These are phyloP conservation scores for Farysia itapuensis DNA, from an alignment of 1,284 basidiomycete genomes.

Conservation along the genomic window DNA sequence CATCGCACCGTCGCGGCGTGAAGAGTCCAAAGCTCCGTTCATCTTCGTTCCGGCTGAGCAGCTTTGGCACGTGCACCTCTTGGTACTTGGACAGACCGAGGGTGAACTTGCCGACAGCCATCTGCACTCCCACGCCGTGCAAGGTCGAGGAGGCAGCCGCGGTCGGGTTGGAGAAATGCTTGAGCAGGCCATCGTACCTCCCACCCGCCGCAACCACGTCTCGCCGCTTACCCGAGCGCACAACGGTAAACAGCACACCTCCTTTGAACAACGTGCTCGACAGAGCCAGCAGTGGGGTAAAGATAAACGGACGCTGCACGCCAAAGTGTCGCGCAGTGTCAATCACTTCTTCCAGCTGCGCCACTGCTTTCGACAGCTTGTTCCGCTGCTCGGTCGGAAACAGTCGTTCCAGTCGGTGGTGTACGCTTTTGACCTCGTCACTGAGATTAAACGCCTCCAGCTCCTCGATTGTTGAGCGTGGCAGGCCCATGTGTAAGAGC, in stretches of 20 bases:
- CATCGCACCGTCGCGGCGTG: constrained; percentile 78
- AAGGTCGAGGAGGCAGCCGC: constrained; percentile 42
- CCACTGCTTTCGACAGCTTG: constrained; percentile 59
- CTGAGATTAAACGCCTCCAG: constrained; percentile 46
- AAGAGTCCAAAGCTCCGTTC: constrained; percentile 82
- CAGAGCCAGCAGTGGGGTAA: constrained; percentile 71
- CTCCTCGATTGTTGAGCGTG: constrained; percentile 54
- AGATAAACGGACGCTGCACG: constrained; percentile 67
- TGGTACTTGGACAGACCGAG: constrained; percentile 67
- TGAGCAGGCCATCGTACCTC: constrained; percentile 75
- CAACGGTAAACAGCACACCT: constrained; percentile 75
- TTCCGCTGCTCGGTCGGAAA: constrained; percentile 40
- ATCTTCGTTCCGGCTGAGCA: constrained; percentile 68
- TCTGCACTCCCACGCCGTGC: constrained; percentile 74
- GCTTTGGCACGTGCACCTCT: constrained; percentile 72
- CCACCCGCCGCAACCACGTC: constrained; percentile 78
- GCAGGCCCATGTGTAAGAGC: constrained; percentile 43
- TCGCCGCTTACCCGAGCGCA: constrained; percentile 67
- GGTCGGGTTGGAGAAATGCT: constrained; percentile 66
- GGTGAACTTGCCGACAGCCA: constrained; percentile 78
- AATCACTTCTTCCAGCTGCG: constrained; percentile 70
- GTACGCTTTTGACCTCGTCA: constrained; percentile 43
- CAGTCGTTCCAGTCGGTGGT: constrained; percentile 33
- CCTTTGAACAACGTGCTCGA: constrained; percentile 69
- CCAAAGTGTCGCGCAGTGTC: constrained; percentile 69